A percentile compares a stretch with the other conserved stretches of the same genome.
Evolutionary conservation across 805 yeast species (phyloP).

Genomic region (Zygosaccharomyces gambellarensis): DNA sequence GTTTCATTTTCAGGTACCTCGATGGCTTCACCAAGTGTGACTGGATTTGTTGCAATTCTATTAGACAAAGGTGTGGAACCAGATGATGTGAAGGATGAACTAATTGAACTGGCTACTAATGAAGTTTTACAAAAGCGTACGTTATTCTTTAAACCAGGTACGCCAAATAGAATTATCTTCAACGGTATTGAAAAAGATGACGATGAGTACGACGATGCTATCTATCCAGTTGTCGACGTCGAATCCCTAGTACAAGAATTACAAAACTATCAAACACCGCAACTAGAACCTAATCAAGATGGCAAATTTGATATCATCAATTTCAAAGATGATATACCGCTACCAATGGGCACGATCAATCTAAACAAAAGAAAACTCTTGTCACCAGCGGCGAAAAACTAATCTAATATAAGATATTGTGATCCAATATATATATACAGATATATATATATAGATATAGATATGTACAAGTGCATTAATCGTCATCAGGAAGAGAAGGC

Average conservation of each 20-base stretch:
- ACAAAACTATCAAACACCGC: slow-evolving; percentile 10
- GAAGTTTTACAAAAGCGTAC: slow-evolving; percentile 46
- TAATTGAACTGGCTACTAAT: slow-evolving; percentile 45
- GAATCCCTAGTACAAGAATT: slow-evolving; percentile 22
- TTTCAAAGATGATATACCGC: slow-evolving; percentile 10
- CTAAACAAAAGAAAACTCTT: slow-evolving; percentile 5
- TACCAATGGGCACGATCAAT: slow-evolving; percentile 12
- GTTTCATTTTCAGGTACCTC: slow-evolving; percentile 64
- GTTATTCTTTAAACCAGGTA: slow-evolving; percentile 43
- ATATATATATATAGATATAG: background rate
- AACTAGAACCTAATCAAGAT: slow-evolving; percentile 4
- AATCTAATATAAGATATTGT: background rate
- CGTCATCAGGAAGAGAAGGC: slow-evolving; percentile 10
- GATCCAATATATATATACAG: no score
- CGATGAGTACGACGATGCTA: slow-evolving; percentile 27
- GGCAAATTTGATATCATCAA: slow-evolving; percentile 7
- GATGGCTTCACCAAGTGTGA: slow-evolving; percentile 73
- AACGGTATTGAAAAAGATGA: slow-evolving; percentile 35
- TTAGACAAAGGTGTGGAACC: slow-evolving; percentile 48
- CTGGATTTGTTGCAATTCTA: slow-evolving; percentile 57
- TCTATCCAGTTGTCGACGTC: slow-evolving; percentile 25
- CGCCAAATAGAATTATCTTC: slow-evolving; percentile 56
- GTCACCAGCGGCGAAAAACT: background rate
- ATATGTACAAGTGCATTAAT: slow-evolving; percentile 25
- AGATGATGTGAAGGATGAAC: slow-evolving; percentile 37